Base-by-base conservation (phyloP, 768 basidiomycete species). In the Mycena floridula region DNA sequence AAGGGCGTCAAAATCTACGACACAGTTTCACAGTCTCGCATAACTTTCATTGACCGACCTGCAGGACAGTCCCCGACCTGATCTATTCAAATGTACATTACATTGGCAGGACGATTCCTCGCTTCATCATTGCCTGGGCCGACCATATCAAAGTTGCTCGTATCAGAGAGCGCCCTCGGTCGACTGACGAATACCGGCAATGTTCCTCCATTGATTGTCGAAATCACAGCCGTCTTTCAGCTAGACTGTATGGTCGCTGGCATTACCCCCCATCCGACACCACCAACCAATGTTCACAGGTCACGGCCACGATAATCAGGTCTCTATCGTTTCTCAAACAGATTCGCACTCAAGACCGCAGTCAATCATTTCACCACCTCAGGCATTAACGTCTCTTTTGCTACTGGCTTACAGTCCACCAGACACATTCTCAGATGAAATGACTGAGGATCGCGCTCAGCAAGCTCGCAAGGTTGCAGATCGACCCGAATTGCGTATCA, bases 1-100 rank as follows among this genome's bases (percentile, higher is more conserved):
- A 53, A 92, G 89, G 95, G 95, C 12, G 87, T 97, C 43, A 95
- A 92, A 59, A 85, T 99, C 38, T 95, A 94, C 59, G 94, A 97
- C 59, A 84, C 81, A 0, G 66, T 68, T 4, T 85, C 85, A 0
- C 80, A 84, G 52, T 79, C 79, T 16, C 81, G 86, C 6, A 83
- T 98, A 39, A 83, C 84, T 0, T 90, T 77, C 59, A 92, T 97
- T 43, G 89, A 94, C 61, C 75, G 93, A 27, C 82, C 85, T 12
- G 56, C n/a, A 75, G 0, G 80, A 88, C 49, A 83, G 89, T 47
- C 96, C 95, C 2, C 79, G 96, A 30, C 87, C 93, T 0, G 96
- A 99, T 57, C 73, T 97, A 7, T 97, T 94, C 77, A 94, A 92
- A 56, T 95, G 89, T 58, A 85, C 79, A 0, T 73, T 99, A 1